phyloP scores from a whole-genome alignment of 768 basidiomycete species.

The Xerocomellus amylosporus region DNA sequence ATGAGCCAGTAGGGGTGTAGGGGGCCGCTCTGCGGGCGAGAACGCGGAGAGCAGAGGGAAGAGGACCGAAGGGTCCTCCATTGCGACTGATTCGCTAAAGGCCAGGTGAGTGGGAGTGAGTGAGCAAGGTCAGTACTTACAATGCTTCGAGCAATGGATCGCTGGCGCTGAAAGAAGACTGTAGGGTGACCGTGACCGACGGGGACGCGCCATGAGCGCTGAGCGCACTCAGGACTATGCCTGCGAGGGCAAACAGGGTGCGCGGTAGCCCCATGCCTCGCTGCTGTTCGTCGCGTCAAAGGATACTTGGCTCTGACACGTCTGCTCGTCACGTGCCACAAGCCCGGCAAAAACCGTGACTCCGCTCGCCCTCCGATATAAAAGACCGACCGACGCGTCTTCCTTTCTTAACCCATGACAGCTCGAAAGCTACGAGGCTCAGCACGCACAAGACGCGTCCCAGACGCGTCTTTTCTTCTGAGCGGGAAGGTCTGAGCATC shows the following conservation, averaged over 20 bases:
- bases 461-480: slow-evolving; percentile 24
- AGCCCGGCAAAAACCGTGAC: slow-evolving; percentile 14
- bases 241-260: slow-evolving; percentile 15
- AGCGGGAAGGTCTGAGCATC: slow-evolving; percentile 36
- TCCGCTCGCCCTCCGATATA: slow-evolving; percentile 15
- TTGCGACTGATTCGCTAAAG: slow-evolving; percentile 75
- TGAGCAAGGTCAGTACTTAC: slow-evolving; percentile 17
- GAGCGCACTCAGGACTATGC: slow-evolving; percentile 16
- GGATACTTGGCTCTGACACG: slow-evolving; percentile 5
- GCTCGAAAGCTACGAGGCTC: slow-evolving; percentile 32
- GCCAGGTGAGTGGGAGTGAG: neutral
- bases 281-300: slow-evolving; percentile 1
- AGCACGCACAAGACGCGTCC: slow-evolving; percentile 23
- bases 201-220: slow-evolving; percentile 24
- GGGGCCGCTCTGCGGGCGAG: slow-evolving; percentile 45
- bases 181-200: slow-evolving; percentile 29
- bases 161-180: slow-evolving; percentile 26
- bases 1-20: slow-evolving; percentile 51
- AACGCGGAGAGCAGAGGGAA: slow-evolving; percentile 68
- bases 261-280: slow-evolving; percentile 10
- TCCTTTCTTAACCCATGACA: slow-evolving; percentile 10
- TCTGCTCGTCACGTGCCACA: slow-evolving; percentile 18
- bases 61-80: slow-evolving; percentile 70
- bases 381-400: neutral
- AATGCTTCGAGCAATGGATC: slow-evolving; percentile 32